These are phyloP conservation scores for Skeletonema potamos DNA, from an alignment of 108 stramenopile species.

Conservation along the genomic window DNA sequence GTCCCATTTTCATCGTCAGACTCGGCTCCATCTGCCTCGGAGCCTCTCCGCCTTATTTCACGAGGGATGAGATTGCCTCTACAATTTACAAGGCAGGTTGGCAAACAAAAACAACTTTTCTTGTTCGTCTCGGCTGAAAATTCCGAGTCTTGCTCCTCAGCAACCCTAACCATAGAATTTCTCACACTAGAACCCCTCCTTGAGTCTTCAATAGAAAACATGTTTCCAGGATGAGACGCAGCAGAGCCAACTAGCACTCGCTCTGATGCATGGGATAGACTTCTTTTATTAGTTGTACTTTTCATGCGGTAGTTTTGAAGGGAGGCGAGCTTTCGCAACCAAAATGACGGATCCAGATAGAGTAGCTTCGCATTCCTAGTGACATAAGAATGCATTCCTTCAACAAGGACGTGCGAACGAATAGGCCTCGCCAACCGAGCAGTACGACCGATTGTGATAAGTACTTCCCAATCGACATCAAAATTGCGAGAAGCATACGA, in stretches of 20 bases:
- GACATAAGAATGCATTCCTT: constrained; percentile 26
- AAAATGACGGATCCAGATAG: constrained; percentile 33
- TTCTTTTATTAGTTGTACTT: not conserved
- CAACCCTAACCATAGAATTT: not conserved
- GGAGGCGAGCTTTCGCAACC: not conserved
- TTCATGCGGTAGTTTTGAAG: not conserved
- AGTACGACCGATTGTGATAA: constrained; percentile 56
- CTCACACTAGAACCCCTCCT: not conserved
- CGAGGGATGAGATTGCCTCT: not conserved
- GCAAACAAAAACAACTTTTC: not conserved
- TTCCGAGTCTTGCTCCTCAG: not conserved
- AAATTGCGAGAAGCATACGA: not conserved
- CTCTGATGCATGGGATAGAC: not conserved
- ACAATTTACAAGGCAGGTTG: not conserved
- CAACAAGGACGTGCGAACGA: constrained; percentile 53
- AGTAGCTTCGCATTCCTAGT: constrained; percentile 24
- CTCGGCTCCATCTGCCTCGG: not conserved
- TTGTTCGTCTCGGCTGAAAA: not conserved
- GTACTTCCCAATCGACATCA: constrained; percentile 26
- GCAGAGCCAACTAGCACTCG: not conserved
- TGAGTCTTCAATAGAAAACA: not conserved
- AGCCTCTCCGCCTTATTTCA: not conserved
- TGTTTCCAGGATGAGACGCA: not conserved
- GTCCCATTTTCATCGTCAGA: not conserved
- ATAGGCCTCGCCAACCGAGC: constrained; percentile 72